Evolutionary conservation across 495 filamentous ascomycete genomes (phyloP), one percentile per base, ranked within the genome.

Genomic region (Sordaria brevicollis): DNA sequence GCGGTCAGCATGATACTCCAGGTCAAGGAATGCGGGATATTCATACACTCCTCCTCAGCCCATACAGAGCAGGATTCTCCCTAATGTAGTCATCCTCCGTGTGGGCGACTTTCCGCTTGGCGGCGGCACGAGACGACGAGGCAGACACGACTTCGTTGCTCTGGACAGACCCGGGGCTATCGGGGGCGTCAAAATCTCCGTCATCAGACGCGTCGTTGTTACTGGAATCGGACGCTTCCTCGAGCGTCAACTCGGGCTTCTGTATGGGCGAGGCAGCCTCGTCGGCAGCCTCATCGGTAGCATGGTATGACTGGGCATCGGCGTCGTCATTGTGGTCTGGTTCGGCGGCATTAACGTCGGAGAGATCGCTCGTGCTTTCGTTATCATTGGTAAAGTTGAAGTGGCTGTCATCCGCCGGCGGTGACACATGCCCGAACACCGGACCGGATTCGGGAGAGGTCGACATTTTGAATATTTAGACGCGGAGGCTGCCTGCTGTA

Each of bases 31-130:
- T 62, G 71, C 67, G 71, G 71, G 25, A 35, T 41, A 37, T 69
- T 78, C 90, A 69, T 89, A 93, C 93, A 82, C 95, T 99, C 76
- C 95, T 87, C 71, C 95, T 87, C 66, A 99, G 83, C 19, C 94
- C 95, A 81, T 97, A 99, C 21, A 99, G 83, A 77, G 97, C 95
- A n/a, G 95, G 95, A 77, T 99, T 93, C 76, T 93, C 89, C 72
- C 88, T 84, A 73, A 97, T 97, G 74, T 88, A 92, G 29, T 94
- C 90, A 35, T 96, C 92, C 57, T 91, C 90, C 31, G 82, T 81
- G 41, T 69, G 71, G 19, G 84, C 84, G 31, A 86, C 86, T 82
- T 94, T 97, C 74, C 93, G 89, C 84, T 97, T 97, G 31, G 86
- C 77, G 43, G 86, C 86, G 73, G 86, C 86, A 43, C 82, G 82